These are phyloP conservation scores for Quercus alba DNA, from an alignment of 306 rosid genomes.

Conservation along the genomic window DNA sequence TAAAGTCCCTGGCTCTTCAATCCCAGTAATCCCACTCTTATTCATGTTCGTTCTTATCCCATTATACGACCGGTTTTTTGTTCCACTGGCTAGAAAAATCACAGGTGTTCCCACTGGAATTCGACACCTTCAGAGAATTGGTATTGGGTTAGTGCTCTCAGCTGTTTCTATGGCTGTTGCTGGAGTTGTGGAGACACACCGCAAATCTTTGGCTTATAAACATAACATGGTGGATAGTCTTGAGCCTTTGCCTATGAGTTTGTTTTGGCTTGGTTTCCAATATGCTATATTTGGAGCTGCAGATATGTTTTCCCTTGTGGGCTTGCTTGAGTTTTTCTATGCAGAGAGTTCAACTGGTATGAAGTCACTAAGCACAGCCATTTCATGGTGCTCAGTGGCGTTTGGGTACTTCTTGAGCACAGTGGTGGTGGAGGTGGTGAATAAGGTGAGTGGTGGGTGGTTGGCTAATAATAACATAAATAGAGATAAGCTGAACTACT, in stretches of 20 bases:
- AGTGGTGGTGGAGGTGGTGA: constrained; percentile 63
- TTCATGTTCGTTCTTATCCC: constrained; percentile 62
- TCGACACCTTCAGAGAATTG: constrained; percentile 74
- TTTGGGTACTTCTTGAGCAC: constrained; percentile 47
- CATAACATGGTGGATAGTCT: constrained; percentile 61
- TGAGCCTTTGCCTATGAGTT: constrained; percentile 66
- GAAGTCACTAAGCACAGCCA: constrained; percentile 45
- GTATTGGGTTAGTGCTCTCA: constrained; percentile 69
- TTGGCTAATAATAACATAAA: constrained; percentile 62
- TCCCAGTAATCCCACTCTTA: constrained; percentile 67
- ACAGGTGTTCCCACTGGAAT: constrained; percentile 82
- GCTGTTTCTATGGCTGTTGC: constrained; percentile 64
- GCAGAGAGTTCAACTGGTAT: constrained; percentile 67
- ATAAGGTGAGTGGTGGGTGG: constrained; percentile 80
- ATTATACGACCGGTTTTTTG: constrained; percentile 53
- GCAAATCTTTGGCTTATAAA: constrained; percentile 43
- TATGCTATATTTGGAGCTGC: constrained; percentile 70
- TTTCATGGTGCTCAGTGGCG: constrained; percentile 40
- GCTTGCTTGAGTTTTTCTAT: constrained; percentile 80
- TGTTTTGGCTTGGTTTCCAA: constrained; percentile 71
- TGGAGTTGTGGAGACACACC: constrained; percentile 48
- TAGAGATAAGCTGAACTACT: constrained; percentile 54
- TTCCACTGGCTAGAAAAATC: constrained; percentile 68
- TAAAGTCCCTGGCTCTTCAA: constrained; percentile 64
- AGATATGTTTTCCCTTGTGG: constrained; percentile 62